phyloP scores from a whole-genome alignment of 129 eudicot genomes.

The Arctium lappa region DNA sequence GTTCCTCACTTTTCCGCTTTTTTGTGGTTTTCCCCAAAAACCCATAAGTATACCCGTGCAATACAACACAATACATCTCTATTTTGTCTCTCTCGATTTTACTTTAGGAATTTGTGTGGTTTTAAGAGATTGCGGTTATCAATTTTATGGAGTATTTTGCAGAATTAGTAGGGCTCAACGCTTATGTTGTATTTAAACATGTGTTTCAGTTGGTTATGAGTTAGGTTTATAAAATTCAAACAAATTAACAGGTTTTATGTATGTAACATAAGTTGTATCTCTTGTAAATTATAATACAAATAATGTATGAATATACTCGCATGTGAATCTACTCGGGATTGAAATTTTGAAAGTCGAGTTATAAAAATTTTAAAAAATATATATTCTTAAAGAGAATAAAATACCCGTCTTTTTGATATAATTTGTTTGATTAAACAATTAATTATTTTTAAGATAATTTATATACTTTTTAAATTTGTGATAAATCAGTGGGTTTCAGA shows the following conservation, averaged over 20 bases:
- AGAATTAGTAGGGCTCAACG: neutral
- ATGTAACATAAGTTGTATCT: neutral
- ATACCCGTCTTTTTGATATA: no score
- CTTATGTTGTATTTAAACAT: neutral
- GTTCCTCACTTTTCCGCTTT: no score
- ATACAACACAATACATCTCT: neutral
- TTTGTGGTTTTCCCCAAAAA: no score
- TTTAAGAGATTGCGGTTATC: neutral
- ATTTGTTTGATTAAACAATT: no score
- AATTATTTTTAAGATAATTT: no score
- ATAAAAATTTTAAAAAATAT: no score
- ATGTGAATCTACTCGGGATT: neutral
- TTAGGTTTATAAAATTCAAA: neutral
- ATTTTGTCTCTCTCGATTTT: neutral
- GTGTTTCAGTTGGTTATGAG: neutral
- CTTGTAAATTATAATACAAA: neutral
- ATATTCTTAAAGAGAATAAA: no score
- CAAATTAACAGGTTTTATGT: neutral
- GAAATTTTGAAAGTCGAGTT: no score
- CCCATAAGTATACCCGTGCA: neutral
- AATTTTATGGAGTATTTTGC: neutral
- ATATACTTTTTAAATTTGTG: no score
- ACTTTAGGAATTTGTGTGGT: neutral
- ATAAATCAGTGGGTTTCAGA: neutral
- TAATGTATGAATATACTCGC: neutral